These are phyloP conservation scores for Allium cepa DNA, from an alignment of 106 monocot species.

Conservation along the genomic window DNA sequence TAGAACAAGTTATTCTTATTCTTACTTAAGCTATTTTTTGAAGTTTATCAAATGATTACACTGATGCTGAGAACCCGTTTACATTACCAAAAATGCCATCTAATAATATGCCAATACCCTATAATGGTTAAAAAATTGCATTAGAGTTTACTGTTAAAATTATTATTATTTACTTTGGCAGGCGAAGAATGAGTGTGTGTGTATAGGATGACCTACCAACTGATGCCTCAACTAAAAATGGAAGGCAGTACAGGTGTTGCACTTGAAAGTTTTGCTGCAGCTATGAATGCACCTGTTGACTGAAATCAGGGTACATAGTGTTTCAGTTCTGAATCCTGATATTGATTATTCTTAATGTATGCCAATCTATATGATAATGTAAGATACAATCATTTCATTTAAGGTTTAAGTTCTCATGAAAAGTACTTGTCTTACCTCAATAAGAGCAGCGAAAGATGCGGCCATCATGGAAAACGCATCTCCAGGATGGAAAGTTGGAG, in stretches of 20 bases:
- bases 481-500: too few relatives aligned
- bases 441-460: too few relatives aligned
- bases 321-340: too few relatives aligned
- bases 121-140: constrained; percentile 7
- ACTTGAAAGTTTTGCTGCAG: constrained; percentile 61
- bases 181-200: not conserved
- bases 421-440: too few relatives aligned
- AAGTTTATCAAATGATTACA: constrained; percentile 36
- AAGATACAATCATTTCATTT: too few relatives aligned
- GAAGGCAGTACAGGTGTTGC: constrained; percentile 83
- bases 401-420: too few relatives aligned
- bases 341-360: too few relatives aligned
- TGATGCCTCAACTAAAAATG: constrained; percentile 70
- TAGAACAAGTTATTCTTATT: not conserved
- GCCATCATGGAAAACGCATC: too few relatives aligned
- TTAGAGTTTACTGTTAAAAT: constrained; percentile 1
- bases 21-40: not conserved
- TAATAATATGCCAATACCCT: constrained; percentile 75
- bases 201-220: constrained; percentile 82
- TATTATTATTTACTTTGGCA: too few relatives aligned
- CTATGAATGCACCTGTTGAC: constrained; percentile 72
- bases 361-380: too few relatives aligned
- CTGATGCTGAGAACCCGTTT: constrained; percentile 71
- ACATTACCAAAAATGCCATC: constrained; percentile 81
- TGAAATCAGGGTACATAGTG: constrained; percentile 22